Percentiles rank a stretch among this genome's conserved stretches.
Evolutionary conservation across 257 asterid species (phyloP).

Genomic region (Gynochthodes officinalis): DNA sequence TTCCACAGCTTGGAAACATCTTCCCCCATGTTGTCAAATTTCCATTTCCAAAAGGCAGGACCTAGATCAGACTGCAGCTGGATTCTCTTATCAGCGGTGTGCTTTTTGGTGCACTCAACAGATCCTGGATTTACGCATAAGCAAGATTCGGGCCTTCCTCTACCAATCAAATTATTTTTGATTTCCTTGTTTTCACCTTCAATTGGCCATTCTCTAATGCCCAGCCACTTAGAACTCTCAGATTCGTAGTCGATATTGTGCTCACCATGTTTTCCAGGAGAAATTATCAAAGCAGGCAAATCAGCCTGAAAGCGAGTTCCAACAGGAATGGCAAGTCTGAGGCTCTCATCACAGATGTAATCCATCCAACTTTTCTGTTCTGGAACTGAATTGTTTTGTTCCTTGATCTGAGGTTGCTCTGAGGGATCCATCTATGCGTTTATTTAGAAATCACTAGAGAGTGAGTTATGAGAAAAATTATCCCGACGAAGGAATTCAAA

Average conservation of each 20-base stretch:
- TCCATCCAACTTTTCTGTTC: conserved; percentile 18
- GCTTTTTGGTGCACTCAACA: conserved; percentile 31
- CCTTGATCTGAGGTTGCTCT: neutral
- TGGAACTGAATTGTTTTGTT: neutral
- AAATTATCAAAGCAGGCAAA: neutral
- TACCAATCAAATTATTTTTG: conserved; percentile 1
- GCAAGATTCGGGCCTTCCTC: conserved; percentile 37
- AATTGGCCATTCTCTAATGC: conserved; percentile 33
- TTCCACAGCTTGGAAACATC: conserved; percentile 34
- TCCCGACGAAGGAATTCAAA: too few relatives aligned
- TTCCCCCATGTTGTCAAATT: conserved; percentile 38
- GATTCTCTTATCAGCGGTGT: conserved; percentile 6
- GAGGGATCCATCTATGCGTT: neutral
- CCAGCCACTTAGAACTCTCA: conserved; percentile 43
- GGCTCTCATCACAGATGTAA: conserved; percentile 23
- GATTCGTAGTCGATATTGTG: neutral
- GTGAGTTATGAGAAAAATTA: neutral
- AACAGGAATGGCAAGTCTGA: conserved; percentile 22
- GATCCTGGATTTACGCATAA: conserved; percentile 32
- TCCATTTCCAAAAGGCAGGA: conserved; percentile 34
- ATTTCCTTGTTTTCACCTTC: conserved; percentile 4
- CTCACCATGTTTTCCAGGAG: neutral
- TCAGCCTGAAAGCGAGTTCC: conserved; percentile 35
- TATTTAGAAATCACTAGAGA: neutral
- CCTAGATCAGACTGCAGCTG: conserved; percentile 11